These are phyloP conservation scores for Trichosporon sp. DNA, from an alignment of 1,284 basidiomycete genomes.

Conservation along the genomic window DNA sequence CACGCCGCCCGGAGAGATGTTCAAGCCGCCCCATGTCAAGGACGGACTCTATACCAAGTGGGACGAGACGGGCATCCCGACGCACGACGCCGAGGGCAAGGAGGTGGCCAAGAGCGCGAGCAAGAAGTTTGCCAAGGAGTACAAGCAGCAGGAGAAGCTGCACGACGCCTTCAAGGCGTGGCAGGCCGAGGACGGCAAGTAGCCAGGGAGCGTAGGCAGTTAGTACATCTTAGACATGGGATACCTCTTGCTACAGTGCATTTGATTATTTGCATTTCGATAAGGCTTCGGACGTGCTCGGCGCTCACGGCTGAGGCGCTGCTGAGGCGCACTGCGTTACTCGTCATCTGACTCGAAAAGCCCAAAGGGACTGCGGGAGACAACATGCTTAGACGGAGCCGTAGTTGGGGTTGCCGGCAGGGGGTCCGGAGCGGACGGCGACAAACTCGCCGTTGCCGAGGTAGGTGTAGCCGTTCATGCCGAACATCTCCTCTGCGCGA, in stretches of 20 bases:
- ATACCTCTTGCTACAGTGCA: background rate
- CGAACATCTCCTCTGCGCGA: constrained; percentile 74
- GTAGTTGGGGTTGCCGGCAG: constrained; percentile 14
- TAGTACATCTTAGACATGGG: constrained; percentile 19
- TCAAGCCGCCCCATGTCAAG: constrained; percentile 75
- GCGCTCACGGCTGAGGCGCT: no score
- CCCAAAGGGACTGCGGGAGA: background rate
- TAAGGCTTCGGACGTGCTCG: background rate
- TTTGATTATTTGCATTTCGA: background rate
- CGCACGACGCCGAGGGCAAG: constrained; percentile 77
- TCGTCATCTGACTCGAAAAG: background rate
- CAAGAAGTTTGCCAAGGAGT: constrained; percentile 83
- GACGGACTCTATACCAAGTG: constrained; percentile 73
- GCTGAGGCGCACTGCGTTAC: no score
- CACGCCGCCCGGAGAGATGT: constrained; percentile 73
- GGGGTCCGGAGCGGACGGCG: constrained; percentile 16
- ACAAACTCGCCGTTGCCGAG: constrained; percentile 55
- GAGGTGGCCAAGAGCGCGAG: constrained; percentile 79
- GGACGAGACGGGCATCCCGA: constrained; percentile 82
- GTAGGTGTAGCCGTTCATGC: constrained; percentile 64
- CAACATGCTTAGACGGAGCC: constrained; percentile 1
- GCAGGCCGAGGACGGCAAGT: constrained; percentile 36
- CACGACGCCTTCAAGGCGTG: constrained; percentile 67
- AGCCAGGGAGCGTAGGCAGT: background rate
- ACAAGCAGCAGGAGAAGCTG: constrained; percentile 72